These are phyloP conservation scores for Westerdykella ornata DNA, from an alignment of 2,329 filamentous ascomycete genomes.

Conservation along the genomic window DNA sequence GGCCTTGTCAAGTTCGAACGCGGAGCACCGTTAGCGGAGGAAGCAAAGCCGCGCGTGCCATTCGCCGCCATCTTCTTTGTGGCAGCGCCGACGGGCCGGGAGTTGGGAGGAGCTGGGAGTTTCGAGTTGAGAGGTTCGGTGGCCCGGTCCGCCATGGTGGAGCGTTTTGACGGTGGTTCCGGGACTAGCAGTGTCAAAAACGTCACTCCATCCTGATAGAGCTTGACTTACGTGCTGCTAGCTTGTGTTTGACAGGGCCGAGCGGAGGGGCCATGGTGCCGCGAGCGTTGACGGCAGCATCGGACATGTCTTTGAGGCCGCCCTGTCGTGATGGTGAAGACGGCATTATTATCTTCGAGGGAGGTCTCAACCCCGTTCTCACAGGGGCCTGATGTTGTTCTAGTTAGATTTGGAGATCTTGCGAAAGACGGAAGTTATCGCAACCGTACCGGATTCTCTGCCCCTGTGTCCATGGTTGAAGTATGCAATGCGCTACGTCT, in stretches of 20 bases:
- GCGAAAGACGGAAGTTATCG: constrained; percentile 3
- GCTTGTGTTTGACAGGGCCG: constrained; percentile 47
- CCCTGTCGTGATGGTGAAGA: constrained; percentile 16
- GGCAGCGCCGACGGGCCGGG: constrained; percentile 36
- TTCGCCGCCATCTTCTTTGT: constrained; percentile 45
- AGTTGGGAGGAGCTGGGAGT: constrained; percentile 38
- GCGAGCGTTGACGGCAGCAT: constrained; percentile 50
- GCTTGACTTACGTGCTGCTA: constrained; percentile 41
- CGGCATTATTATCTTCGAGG: constrained; percentile 20
- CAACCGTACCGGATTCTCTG: constrained; percentile 26
- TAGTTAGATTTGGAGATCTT: constrained; percentile 10
- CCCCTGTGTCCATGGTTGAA: constrained; percentile 17
- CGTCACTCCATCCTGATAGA: constrained; percentile 4
- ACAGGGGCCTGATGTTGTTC: constrained; percentile 14
- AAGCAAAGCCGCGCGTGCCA: constrained; percentile 31
- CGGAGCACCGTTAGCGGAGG: constrained; percentile 16
- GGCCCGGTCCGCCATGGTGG: constrained; percentile 45
- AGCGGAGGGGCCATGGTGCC: constrained; percentile 43
- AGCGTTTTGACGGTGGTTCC: constrained; percentile 46
- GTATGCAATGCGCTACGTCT: constrained; percentile 5
- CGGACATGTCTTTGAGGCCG: constrained; percentile 46
- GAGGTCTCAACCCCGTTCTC: constrained; percentile 27
- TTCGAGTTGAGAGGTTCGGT: constrained; percentile 43
- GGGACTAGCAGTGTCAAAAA: constrained; percentile 32
- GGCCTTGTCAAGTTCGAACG: constrained; percentile 39